Percentiles rank a stretch among this genome's conserved stretches.
These are phyloP conservation scores for Corinectria fuckeliana DNA, from an alignment of 2,329 filamentous ascomycete species.

Conservation along the genomic window DNA sequence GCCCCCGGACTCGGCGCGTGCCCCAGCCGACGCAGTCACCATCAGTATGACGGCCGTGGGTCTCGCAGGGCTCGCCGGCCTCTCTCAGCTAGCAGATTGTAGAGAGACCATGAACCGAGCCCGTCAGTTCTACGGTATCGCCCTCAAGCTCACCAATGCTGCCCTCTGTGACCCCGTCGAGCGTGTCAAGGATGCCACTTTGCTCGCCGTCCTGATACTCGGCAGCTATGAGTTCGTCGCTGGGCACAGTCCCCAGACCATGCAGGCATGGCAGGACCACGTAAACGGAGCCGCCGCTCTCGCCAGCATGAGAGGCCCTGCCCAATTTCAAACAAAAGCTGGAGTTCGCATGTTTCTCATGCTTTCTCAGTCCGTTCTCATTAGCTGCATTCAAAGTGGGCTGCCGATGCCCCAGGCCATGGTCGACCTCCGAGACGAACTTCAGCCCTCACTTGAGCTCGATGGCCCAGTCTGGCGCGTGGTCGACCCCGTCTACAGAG, in stretches of 20 bases:
- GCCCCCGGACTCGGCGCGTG: conserved; percentile 44
- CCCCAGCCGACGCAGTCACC: conserved; percentile 53
- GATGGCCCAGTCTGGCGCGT: conserved; percentile 52
- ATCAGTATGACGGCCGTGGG: conserved; percentile 63
- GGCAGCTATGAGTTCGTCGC: conserved; percentile 62
- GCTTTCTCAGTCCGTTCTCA: conserved; percentile 57
- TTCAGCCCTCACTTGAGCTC: conserved; percentile 45
- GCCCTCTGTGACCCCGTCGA: conserved; percentile 54
- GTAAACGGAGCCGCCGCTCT: conserved; percentile 59
- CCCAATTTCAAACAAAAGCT: conserved; percentile 53
- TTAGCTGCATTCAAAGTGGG: conserved; percentile 58
- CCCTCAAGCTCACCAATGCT: conserved; percentile 57
- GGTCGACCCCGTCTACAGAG: conserved; percentile 51
- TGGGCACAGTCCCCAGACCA: conserved; percentile 52
- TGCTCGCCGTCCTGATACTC: conserved; percentile 60
- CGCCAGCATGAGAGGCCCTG: conserved; percentile 55
- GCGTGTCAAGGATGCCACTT: conserved; percentile 56
- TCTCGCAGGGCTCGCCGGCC: conserved; percentile 57
- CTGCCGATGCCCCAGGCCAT: conserved; percentile 56
- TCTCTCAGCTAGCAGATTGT: conserved; percentile 54
- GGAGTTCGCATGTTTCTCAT: conserved; percentile 61
- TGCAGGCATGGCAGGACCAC: conserved; percentile 60
- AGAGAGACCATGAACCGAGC: conserved; percentile 54
- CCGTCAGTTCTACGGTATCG: conserved; percentile 57
- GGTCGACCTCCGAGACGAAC: conserved; percentile 53